Percentiles rank a stretch among this genome's conserved stretches.
Evolutionary conservation across 169 alveolate species (phyloP).

Genomic region (Plasmodium vinckei): DNA sequence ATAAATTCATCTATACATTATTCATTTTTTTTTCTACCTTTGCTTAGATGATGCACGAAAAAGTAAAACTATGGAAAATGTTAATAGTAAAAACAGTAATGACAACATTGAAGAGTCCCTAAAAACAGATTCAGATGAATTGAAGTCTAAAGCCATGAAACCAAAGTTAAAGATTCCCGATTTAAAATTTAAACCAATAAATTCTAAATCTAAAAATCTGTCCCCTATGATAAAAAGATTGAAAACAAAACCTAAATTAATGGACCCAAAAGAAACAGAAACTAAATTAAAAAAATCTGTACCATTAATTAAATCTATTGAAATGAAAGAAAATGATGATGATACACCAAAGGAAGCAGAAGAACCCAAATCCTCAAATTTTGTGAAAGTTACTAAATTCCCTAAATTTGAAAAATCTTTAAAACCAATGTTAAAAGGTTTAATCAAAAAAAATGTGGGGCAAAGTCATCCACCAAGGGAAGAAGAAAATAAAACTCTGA

Average conservation of each 20-base stretch:
- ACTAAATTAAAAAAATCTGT: not conserved
- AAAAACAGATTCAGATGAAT: not conserved
- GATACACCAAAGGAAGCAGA: no score
- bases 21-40: not conserved
- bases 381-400: no score
- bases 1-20: not conserved
- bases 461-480: no score
- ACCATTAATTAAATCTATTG: no score
- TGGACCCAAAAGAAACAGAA: not conserved
- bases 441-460: no score
- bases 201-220: not conserved
- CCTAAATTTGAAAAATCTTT: no score
- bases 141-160: slow-evolving; percentile 9
- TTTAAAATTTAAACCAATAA: not conserved
- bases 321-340: no score
- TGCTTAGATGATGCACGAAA: slow-evolving; percentile 8
- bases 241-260: not conserved
- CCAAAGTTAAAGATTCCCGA: slow-evolving; percentile 40
- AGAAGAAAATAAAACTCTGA: no score
- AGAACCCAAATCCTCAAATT: no score
- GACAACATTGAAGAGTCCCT: not conserved
- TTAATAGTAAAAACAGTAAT: not conserved
- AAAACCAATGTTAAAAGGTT: no score
- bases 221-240: not conserved
- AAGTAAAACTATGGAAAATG: not conserved